Evolutionary conservation across 371 early-diverging fungal species (phyloP).

Genomic region (Neoconidiobolus thromboides): DNA sequence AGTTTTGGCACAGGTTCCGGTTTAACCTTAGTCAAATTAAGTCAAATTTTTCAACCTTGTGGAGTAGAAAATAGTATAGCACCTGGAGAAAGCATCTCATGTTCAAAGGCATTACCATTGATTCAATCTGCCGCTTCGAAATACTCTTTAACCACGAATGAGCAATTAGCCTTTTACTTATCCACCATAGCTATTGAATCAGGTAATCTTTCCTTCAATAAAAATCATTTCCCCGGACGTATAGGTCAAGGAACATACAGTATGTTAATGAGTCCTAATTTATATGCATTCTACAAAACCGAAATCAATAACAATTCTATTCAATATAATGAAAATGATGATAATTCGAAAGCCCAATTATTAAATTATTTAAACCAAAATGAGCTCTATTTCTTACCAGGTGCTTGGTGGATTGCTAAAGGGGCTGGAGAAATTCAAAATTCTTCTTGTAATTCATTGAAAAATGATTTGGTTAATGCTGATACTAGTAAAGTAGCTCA

Average conservation of each 20-base stretch:
- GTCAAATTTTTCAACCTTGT: background rate
- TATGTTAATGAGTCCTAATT: conserved; percentile 1
- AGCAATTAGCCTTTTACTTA: background rate
- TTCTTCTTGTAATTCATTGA: too few relatives aligned
- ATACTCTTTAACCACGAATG: background rate
- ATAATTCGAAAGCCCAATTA: background rate
- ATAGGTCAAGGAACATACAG: background rate
- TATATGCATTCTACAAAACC: background rate
- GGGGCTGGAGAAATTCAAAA: background rate
- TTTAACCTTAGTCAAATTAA: background rate
- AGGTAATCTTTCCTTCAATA: background rate
- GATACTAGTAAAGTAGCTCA: too few relatives aligned
- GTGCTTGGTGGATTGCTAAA: conserved; percentile 6
- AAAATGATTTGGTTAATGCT: too few relatives aligned
- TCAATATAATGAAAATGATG: background rate
- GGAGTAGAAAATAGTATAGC: background rate
- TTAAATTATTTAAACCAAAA: background rate
- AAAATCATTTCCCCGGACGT: conserved; percentile 2
- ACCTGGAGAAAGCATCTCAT: background rate
- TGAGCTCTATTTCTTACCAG: conserved; percentile 1
- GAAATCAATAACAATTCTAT: too few relatives aligned
- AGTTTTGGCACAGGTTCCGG: too few relatives aligned
- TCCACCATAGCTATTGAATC: background rate
- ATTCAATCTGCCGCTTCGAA: background rate
- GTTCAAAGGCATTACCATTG: background rate